Base-by-base conservation (phyloP, 2,329 filamentous ascomycete species). In the Aspergillus novoparasiticus region DNA sequence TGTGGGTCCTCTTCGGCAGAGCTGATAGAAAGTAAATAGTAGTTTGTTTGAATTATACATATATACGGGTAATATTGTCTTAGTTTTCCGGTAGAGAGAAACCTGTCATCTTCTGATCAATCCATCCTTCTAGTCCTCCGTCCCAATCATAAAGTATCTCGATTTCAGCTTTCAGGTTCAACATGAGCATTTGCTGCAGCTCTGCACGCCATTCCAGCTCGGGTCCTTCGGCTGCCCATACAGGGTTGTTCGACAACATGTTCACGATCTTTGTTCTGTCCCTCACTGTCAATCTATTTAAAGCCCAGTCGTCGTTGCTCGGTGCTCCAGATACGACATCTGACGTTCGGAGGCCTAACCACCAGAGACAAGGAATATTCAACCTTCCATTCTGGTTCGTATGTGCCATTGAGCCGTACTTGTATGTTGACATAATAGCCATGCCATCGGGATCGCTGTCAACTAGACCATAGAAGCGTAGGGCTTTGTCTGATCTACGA, bases 361-460 rank as follows among this genome's bases (percentile, higher is more conserved):
- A 88, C 65, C 78, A 75, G 10, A 89, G 74, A 21, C 75, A 72
- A 1, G 84, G 81, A 8, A 85, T 74, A 39, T 75, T 79, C n/a
- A 82, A 74, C 30, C 74, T 71, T 8, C 75, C 74, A 61, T 82
- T 83, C 67, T 89, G 85, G 65, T 87, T 84, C 6, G 82, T 78
- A 32, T 87, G 81, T 10, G 81, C 80, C 59, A 79, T 77, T 1
- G 87, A 89, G 28, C 87, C 86, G 69, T 88, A 81, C 68, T 86
- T 87, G 79, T 89, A 90, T 9, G 83, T 88, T 16, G 84, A 86
- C 72, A 88, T 78, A 57, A 90, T 89, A 12, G 82, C 82, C 63
- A 90, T 80, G 2, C 87, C 87, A 68, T 90, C 86, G 0, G 87
- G 87, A 69, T 90, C 87, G 57, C 81, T 82, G 66, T 90, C 87